Base-by-base conservation (phyloP, 192 early-diverging fungal species). In the Mortierella antarctica region DNA sequence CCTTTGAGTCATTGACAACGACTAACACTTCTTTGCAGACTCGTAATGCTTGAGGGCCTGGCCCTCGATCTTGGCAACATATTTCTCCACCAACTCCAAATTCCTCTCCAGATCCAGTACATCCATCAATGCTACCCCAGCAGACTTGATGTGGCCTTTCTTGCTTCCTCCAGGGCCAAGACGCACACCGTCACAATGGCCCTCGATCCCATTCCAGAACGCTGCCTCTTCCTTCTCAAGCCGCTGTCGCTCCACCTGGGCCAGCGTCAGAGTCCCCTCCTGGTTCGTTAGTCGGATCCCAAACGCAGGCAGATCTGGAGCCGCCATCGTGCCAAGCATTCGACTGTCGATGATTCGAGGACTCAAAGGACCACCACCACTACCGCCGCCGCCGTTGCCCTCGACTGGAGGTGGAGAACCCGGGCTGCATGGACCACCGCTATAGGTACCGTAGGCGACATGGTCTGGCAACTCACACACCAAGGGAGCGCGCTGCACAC, bases 401-500 rank as follows among this genome's bases (percentile, higher is more conserved):
- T 51, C 50, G 50, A 11, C 50, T 51, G 50, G 50, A 51, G 17
- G 50, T 51, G 17, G 11, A 12, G 50, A 51, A 1, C 31, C 31
- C 31, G 31, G 31, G 3, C 31, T 31, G 31, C 31, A 31, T 0
- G 39, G 62, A 41, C 9, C 57, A 59, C 40, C 31, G 42, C 9
- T 59, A 45, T 17, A 52, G 5, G 13, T 57, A 10, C 42, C 11
- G 41, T 18, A 14, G n/a, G 64, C 6, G 18, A 76, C 45, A 44
- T 76, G 74, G 6, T 49, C 58, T 0, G 74, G 74, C 0, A 77
- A 41, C 17, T 77, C 74, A 13, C 61, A 65, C 2, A 62, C 62
- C 4, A 77, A 17, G 1, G 74, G 67, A 15, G 70, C 62, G 18
- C 74, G 65, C 44, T 76, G 72, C n/a, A 65, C 21, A 6, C 72